phyloP scores from a whole-genome alignment of 164 flowering plant species.

The Hamamelis virginiana region DNA sequence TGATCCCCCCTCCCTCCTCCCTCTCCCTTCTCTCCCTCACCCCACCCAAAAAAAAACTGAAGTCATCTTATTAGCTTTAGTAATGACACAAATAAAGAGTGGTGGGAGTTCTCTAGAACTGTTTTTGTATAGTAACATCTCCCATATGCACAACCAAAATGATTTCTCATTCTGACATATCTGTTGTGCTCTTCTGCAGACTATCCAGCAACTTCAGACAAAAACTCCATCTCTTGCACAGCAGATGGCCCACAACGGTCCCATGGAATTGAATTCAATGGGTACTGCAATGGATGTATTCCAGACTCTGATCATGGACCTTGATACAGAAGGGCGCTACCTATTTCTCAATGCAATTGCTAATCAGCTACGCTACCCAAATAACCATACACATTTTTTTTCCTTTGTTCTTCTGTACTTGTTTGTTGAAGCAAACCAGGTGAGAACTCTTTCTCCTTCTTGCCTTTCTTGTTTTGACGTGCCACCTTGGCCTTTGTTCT shows the following conservation, averaged over 20 bases:
- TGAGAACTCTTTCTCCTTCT: conserved; percentile 12
- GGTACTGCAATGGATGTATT: conserved; percentile 82
- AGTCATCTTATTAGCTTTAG: too few relatives aligned
- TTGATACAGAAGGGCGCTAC: conserved; percentile 97
- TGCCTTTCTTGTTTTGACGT: too few relatives aligned
- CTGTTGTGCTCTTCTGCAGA: conserved; percentile 36
- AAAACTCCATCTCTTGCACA: conserved; percentile 53
- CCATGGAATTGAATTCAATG: conserved; percentile 49
- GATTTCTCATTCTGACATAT: not conserved
- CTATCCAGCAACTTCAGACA: conserved; percentile 80
- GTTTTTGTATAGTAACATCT: too few relatives aligned
- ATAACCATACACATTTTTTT: conserved; percentile 94
- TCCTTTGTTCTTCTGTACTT: conserved; percentile 84
- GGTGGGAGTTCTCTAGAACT: too few relatives aligned
- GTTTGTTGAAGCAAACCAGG: conserved; percentile 87
- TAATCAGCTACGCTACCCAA: conserved; percentile 95
- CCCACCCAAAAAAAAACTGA: too few relatives aligned
- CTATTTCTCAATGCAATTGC: conserved; percentile 92
- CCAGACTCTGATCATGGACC: conserved; percentile 63
- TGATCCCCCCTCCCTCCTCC: too few relatives aligned
- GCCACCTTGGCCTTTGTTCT: too few relatives aligned
- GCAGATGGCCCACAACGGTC: conserved; percentile 30
- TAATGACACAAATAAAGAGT: too few relatives aligned
- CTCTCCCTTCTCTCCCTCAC: too few relatives aligned
- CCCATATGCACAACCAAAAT: not conserved